These are phyloP conservation scores for Hibiscus trionum DNA, from an alignment of 345 rosid genomes.

Conservation along the genomic window DNA sequence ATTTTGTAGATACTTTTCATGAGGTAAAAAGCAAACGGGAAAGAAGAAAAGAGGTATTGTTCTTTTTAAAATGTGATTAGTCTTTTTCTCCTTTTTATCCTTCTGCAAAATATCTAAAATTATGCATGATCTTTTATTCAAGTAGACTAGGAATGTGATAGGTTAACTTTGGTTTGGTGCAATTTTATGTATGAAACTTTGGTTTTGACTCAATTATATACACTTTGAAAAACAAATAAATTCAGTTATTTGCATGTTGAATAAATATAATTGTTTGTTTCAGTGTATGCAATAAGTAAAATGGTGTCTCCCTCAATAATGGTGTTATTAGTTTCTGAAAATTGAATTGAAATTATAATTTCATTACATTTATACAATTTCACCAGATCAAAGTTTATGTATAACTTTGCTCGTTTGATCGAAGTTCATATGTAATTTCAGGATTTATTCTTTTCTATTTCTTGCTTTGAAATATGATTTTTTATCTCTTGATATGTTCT, in stretches of 20 bases:
- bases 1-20: conserved; percentile 45
- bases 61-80: neutral
- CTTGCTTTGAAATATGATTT: neutral
- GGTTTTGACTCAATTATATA: neutral
- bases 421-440: neutral
- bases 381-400: neutral
- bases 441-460: neutral
- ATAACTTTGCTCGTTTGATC: neutral
- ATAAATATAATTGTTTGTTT: neutral
- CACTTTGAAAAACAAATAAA: neutral
- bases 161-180: neutral
- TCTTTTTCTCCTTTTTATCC: neutral
- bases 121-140: neutral
- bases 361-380: neutral
- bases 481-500: neutral
- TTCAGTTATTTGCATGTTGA: neutral
- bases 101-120: neutral
- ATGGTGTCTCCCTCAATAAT: neutral
- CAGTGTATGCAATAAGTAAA: neutral
- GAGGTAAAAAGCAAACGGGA: conserved; percentile 64
- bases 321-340: neutral
- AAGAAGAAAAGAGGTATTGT: conserved; percentile 47
- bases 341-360: neutral
- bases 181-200: neutral
- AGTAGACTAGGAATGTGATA: neutral